Base-by-base conservation (phyloP, 306 rosid genomes). In the Begonia peltatifolia region DNA sequence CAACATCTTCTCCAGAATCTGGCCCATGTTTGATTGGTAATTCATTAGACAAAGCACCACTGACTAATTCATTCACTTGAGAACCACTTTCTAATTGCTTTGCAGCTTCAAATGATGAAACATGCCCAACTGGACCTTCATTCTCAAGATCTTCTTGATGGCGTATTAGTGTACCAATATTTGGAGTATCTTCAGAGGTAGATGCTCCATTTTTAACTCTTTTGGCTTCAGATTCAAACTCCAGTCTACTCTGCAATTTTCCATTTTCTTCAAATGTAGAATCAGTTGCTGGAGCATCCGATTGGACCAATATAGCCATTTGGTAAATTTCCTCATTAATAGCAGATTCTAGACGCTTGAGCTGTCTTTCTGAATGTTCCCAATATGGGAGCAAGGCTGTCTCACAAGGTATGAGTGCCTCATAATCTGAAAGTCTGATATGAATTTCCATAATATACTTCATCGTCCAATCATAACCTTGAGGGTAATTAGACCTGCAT, bases 371-470 rank as follows among this genome's bases (percentile, higher is more conserved):
- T 41, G 93, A 86, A 66, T 92, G 86, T 71, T 68, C 59, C 99
- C 99, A 92, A 57, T 82, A 92, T 2, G 94, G 94, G 64, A 76
- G 94, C 72, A 92, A 59, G 48, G 93, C 81, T 52, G 75, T 47
- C 22, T 87, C 95, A 56, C 55, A 72, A 18, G 76, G 64, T 59
- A 76, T 70, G 52, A 86, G 87, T 41, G 93, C 69, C 76, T 69
- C 74, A 52, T 80, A 52, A 83, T 92, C 99, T 56, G 78, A 73
- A 42, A 86, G 88, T 66, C 99, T 76, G 47, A 81, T 81, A 75
- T 83, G 94, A 71, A 84, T 55, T 83, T 92, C 99, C 60, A 70
- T 52, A 30, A 77, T 73, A 55, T 65, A 81, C 56, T 72, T 81
- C 14, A 79, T 64, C 56, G 81, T 62, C 49, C 52, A 62, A 53